Percentiles rank a stretch among this genome's conserved stretches.
These are phyloP conservation scores for Tricholoma bakamatsutake DNA, from an alignment of 768 basidiomycete genomes.

Conservation along the genomic window DNA sequence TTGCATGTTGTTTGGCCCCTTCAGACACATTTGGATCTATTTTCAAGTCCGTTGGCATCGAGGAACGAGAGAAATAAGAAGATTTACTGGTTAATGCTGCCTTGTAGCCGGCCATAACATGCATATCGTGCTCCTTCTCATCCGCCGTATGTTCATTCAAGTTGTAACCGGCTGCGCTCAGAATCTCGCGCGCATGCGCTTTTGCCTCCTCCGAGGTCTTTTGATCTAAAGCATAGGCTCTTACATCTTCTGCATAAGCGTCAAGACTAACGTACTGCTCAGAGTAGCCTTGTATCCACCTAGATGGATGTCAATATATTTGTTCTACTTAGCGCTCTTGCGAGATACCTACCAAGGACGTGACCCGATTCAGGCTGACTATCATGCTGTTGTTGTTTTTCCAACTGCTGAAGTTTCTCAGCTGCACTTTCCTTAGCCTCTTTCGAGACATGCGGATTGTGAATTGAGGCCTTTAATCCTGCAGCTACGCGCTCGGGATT, in stretches of 20 bases:
- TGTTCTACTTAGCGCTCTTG: neutral
- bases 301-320: constrained; percentile 2
- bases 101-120: constrained; percentile 5
- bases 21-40: constrained; percentile 9
- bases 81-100: constrained; percentile 2
- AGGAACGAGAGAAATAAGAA: neutral
- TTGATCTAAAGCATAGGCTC: constrained; percentile 27
- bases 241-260: neutral
- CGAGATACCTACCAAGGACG: constrained; percentile 7
- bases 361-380: constrained; percentile 5
- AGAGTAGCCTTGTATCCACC: constrained; percentile 49
- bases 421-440: constrained; percentile 44
- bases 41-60: neutral
- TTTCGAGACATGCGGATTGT: constrained; percentile 49
- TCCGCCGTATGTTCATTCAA: neutral
- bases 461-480: constrained; percentile 48
- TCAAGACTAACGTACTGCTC: constrained; percentile 25
- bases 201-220: constrained; percentile 45
- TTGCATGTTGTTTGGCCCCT: constrained; percentile 6
- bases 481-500: constrained; percentile 44
- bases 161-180: constrained; percentile 26
- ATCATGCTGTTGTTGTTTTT: neutral
- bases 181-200: constrained; percentile 46
- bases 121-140: neutral
- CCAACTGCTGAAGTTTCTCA: constrained; percentile 31